phyloP scores from a whole-genome alignment of 2,329 filamentous ascomycete genomes.

The Thermothelomyces thermophilus region DNA sequence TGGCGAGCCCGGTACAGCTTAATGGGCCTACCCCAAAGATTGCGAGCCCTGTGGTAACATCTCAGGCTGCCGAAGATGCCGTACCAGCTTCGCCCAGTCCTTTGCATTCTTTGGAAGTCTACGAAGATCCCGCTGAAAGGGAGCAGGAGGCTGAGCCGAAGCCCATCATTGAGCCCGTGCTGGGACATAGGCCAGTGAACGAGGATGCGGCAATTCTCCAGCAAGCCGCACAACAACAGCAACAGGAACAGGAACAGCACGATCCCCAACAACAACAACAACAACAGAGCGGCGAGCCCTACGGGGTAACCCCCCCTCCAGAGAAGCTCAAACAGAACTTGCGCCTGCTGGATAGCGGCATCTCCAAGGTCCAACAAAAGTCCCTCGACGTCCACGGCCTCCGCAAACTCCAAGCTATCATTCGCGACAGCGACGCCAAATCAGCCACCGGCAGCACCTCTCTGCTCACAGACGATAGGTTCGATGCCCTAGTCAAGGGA shows the following conservation, averaged over 20 bases:
- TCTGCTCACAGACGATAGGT: conserved; percentile 59
- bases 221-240: conserved; percentile 14
- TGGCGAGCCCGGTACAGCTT: background rate
- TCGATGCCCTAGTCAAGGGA: conserved; percentile 59
- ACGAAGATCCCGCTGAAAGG: conserved; percentile 55
- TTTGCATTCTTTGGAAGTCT: conserved; percentile 43
- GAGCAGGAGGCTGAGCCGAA: conserved; percentile 42
- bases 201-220: conserved; percentile 40
- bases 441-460: background rate
- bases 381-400: conserved; percentile 77
- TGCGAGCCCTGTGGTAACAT: background rate
- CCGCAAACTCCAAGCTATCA: conserved; percentile 67
- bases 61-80: background rate
- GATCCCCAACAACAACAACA: too few relatives aligned
- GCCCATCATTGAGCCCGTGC: conserved; percentile 42
- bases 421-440: conserved; percentile 56
- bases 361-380: conserved; percentile 63
- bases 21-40: background rate
- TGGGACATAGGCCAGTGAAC: conserved; percentile 56
- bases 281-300: conserved; percentile 15
- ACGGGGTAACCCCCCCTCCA: conserved; percentile 31
- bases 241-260: conserved; percentile 9
- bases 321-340: conserved; percentile 52
- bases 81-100: conserved; percentile 20
- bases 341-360: conserved; percentile 65